Evolutionary conservation across 2,329 filamentous ascomycete genomes (phyloP), one percentile per base, ranked within the genome.

Genomic region (Fusarium tjaetaba): DNA sequence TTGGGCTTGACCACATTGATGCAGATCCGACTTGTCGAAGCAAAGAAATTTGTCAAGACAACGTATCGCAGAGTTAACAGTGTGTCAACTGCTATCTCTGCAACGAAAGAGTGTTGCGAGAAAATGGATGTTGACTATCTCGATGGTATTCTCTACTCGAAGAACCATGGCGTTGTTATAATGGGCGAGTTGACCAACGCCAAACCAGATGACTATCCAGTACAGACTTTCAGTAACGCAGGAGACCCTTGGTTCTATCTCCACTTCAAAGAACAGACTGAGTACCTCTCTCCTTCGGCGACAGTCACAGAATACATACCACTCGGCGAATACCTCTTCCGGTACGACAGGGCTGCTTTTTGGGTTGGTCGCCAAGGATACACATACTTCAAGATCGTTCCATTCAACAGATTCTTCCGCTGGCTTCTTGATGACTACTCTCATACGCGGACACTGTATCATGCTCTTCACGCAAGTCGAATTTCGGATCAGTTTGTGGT

Each of bases 221-320:
- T 56, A 2, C 81, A 80, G 59, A 80, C 76, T 0, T 92, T 91
- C 78, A 87, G 85, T 48, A 81, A 86, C 20, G 80, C 87, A 1
- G 79, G 79, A 22, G 90, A 93, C 75, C 88, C 89, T 1, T 93
- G 91, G 91, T 91, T 90, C 76, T 92, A 92, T 68, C 82, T 92
- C 6, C 89, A 92, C 68, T 90, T 87, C 3, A 79, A 88, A 62
- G 80, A 84, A 0, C 68, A 48, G 22, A 77, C 77, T 0, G 34
- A 55, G 1, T 0, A 28, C 2, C 42, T 67, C 1, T 16, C 30
- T 15, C 16, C 51, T 0, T 65, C 34, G 0, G 71, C 42, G 7
- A 46, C 39, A 4, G 18, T 73, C 11, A 69, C 60, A 1, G 76
- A 80, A 14, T 76, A 78, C 18, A 61, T 80, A 4, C 79, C 77